A percentile compares a stretch with the other conserved stretches of the same genome.
Conservation (phyloP, 768 basidiomycete genomes). For the Leucosporidium yakuticum region DNA sequence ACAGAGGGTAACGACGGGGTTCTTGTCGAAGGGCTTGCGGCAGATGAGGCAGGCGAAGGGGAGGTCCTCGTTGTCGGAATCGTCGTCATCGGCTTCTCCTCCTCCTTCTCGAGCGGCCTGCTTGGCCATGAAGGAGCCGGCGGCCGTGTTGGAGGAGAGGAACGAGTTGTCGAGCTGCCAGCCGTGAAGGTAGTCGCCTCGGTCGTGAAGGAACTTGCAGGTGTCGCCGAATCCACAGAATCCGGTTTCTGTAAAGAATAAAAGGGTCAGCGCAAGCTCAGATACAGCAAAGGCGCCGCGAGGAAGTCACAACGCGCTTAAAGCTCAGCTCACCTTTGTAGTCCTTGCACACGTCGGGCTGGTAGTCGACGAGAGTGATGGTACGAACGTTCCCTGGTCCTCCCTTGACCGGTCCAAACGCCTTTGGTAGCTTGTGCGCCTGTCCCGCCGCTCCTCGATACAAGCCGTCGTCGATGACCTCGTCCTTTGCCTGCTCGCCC, state of each 20-base stretch:
- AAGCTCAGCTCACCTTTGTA: slow-evolving; percentile 73
- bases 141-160: slow-evolving; percentile 32
- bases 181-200: slow-evolving; percentile 82
- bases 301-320: neutral
- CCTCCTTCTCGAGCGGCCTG: slow-evolving; percentile 49
- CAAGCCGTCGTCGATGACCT: slow-evolving; percentile 66
- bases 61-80: slow-evolving; percentile 73
- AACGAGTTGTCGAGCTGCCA: slow-evolving; percentile 88
- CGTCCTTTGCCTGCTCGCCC: slow-evolving; percentile 48
- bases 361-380: slow-evolving; percentile 93
- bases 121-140: slow-evolving; percentile 65
- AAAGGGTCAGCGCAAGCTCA: slow-evolving; percentile 4
- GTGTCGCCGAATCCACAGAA: slow-evolving; percentile 99
- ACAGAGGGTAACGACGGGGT: slow-evolving; percentile 92
- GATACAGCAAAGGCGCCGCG: neutral
- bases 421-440: slow-evolving; percentile 71
- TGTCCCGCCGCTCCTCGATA: slow-evolving; percentile 80
- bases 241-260: slow-evolving; percentile 68
- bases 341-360: slow-evolving; percentile 98
- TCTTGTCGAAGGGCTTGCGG: slow-evolving; percentile 76
- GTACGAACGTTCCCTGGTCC: slow-evolving; percentile 70
- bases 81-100: slow-evolving; percentile 56
- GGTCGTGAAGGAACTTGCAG: slow-evolving; percentile 76
- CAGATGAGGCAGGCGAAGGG: slow-evolving; percentile 99
- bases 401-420: slow-evolving; percentile 71